Evolutionary conservation across 208 protist species (phyloP), one percentile per base, ranked within the genome.

Genomic region (Wallacemonas sp.): DNA sequence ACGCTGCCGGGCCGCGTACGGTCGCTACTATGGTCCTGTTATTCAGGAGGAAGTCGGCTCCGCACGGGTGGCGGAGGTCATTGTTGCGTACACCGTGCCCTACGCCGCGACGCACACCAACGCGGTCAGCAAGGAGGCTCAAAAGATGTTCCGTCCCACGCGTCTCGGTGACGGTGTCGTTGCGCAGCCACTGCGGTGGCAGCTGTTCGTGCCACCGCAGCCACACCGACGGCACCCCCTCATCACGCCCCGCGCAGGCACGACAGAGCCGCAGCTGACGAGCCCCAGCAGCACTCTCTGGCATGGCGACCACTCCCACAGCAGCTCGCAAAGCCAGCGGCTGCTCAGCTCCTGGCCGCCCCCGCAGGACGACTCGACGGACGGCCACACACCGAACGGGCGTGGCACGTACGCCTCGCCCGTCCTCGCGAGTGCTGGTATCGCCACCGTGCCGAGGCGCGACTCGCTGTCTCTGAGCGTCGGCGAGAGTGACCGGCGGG

Each of bases 121-220:
- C 60, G 64, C 55, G 29, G 68, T 71, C 19, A 87, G 80, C 37
- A 66, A 63, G 37, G 64, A 66, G 27, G 79, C 84, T 5, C 60
- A 60, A 24, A 79, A 79, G 60, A 84, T 90, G 78, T 90, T 90
- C 53, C 68, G 48, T 12, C 34, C n/a, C 2, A 19, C 34, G 21
- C 67, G 71, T 0, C 30, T 73, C 12, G 77, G 73, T 2, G 68
- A 66, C 30, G 74, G 79, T 21, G 73, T 69, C 22, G 72, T 85
- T 24, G 61, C 83, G 21, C 34, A 84, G 29, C 64, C 83, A 10
- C 71, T 71, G 50, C 65, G 68, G 19, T 44, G 63, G 1, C 36
- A 12, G 21, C 27, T 53, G 24, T 53, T 53, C 27, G 30, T 61
- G n/a, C 45, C 37, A 9, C 41, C 33, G 21, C 38, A 63, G 4